Evolutionary conservation across 306 rosid species (phyloP).

Genomic region (Prunus kanzakura): DNA sequence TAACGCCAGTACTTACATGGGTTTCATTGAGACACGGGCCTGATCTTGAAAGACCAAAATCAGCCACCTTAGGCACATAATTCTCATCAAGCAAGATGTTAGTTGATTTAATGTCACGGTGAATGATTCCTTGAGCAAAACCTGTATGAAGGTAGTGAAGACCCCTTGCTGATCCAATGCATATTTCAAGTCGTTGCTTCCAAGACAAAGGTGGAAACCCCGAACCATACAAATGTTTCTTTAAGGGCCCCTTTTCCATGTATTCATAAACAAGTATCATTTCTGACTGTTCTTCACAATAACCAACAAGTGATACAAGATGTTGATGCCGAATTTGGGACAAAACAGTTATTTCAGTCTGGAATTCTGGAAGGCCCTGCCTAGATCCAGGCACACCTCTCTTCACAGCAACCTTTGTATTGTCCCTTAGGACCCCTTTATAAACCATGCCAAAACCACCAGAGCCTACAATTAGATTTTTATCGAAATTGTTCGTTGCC

Average conservation of each 20-base stretch:
- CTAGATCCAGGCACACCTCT: constrained; percentile 95
- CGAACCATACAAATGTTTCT: constrained; percentile 76
- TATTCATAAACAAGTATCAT: constrained; percentile 96
- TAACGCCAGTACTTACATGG: constrained; percentile 93
- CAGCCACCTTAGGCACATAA: constrained; percentile 94
- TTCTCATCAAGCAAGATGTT: constrained; percentile 84
- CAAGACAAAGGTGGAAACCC: constrained; percentile 56
- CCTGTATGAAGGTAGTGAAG: constrained; percentile 98
- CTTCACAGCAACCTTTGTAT: constrained; percentile 86
- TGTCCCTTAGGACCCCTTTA: constrained; percentile 73
- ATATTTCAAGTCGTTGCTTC: constrained; percentile 92
- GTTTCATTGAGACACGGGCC: constrained; percentile 91
- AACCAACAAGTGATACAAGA: constrained; percentile 92
- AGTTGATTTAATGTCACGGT: constrained; percentile 96
- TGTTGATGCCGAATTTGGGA: constrained; percentile 91
- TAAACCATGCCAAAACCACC: constrained; percentile 96
- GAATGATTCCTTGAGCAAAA: constrained; percentile 92
- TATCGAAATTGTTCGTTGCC: constrained; percentile 83
- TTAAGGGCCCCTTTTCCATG: constrained; percentile 82
- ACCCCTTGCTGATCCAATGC: constrained; percentile 96
- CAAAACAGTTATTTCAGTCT: constrained; percentile 75
- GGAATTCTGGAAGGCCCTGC: constrained; percentile 99
- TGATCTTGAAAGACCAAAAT: constrained; percentile 93
- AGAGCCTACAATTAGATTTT: constrained; percentile 67
- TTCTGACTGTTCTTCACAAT: constrained; percentile 90